Conservation (phyloP, 2,329 filamentous ascomycete species). For the Trichoderma lentiforme region DNA sequence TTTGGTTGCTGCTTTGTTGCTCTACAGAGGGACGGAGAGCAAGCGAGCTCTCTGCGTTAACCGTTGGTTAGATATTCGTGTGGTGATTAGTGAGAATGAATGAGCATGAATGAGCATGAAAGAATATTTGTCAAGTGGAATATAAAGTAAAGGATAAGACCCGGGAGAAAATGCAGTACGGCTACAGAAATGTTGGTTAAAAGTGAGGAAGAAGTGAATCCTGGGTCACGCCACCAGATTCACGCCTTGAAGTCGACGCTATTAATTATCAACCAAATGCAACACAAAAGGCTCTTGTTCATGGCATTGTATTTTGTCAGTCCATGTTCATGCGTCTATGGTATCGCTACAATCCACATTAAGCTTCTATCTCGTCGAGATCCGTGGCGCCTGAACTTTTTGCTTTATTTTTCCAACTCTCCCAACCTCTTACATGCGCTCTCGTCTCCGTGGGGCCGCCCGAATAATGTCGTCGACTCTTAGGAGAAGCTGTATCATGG, state of each 20-base stretch:
- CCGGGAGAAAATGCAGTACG: not conserved
- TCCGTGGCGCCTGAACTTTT: conserved; percentile 19
- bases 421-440: conserved; percentile 35
- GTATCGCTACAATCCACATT: conserved; percentile 40
- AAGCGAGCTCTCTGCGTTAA: not conserved
- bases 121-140: too few species aligned
- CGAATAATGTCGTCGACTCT: conserved; percentile 98
- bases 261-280: not conserved
- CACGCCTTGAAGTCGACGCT: not conserved
- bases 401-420: conserved; percentile 21
- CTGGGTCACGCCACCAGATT: not conserved
- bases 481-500: conserved; percentile 65
- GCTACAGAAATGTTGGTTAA: not conserved
- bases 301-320: conserved; percentile 6
- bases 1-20: not conserved
- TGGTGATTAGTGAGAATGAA: not conserved
- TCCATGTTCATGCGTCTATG: conserved; percentile 33
- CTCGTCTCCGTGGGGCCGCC: conserved; percentile 68
- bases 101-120: not conserved
- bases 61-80: not conserved
- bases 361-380: conserved; percentile 19
- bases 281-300: not conserved
- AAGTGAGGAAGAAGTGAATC: conserved; percentile 1
- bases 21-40: too few species aligned
- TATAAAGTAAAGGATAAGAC: not conserved